Conservation (phyloP, 495 filamentous ascomycete species). For the Aspergillus ellipticus region DNA sequence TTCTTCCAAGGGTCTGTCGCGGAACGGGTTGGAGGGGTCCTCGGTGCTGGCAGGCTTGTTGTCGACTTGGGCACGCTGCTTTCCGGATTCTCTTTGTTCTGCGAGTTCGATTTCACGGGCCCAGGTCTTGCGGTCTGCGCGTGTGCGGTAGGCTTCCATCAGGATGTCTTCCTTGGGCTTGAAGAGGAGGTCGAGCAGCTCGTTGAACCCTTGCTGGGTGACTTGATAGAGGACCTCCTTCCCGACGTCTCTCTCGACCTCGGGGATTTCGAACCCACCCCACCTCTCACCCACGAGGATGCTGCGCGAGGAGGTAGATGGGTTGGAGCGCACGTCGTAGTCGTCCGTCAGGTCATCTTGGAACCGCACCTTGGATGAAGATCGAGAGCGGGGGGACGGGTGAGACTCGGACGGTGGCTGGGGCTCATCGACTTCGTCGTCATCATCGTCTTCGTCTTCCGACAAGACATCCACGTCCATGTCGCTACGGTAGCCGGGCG, state of each 20-base stretch:
- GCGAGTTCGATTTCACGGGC: constrained; percentile 48
- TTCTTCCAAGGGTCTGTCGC: constrained; percentile 39
- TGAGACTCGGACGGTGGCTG: constrained; percentile 39
- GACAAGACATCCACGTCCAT: constrained; percentile 43
- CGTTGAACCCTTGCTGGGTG: constrained; percentile 86
- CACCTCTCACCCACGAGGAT: constrained; percentile 71
- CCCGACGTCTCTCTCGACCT: constrained; percentile 75
- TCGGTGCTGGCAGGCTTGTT: constrained; percentile 16
- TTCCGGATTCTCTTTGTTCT: constrained; percentile 27
- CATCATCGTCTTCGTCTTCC: constrained; percentile 23
- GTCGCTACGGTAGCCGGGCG: constrained; percentile 64
- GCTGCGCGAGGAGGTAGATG: constrained; percentile 74
- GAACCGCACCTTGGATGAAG: constrained; percentile 82
- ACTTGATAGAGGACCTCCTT: constrained; percentile 89
- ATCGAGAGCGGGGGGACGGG: constrained; percentile 66
- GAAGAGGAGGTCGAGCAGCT: constrained; percentile 84
- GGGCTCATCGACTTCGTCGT: constrained; percentile 31
- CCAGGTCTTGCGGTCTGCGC: constrained; percentile 55
- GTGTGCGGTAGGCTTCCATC: constrained; percentile 62
- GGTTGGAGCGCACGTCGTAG: constrained; percentile 70
- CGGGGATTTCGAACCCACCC: constrained; percentile 78
- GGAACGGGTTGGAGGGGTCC: constrained; percentile 11
- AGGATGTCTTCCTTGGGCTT: constrained; percentile 73
- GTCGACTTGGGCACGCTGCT: constrained; percentile 7
- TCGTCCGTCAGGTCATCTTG: constrained; percentile 66